Base-by-base conservation (phyloP, 1,139 yeast species). In the Hansenula sp. region DNA sequence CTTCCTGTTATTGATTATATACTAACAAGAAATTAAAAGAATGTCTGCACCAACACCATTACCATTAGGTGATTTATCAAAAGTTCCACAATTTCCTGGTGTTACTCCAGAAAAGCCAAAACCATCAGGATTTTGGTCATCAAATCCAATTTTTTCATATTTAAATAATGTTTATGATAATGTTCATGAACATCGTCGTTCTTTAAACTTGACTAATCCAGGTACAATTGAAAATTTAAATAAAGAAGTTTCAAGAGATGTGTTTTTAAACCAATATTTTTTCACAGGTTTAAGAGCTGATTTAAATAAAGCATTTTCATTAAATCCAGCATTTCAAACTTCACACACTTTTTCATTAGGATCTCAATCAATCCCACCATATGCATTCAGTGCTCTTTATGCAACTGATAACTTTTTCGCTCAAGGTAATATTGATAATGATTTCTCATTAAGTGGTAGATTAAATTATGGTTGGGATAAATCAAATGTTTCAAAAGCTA, bases 261-360 rank as follows among this genome's bases (percentile, higher is more conserved):
- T 90, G 30, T 88, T 92, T 62, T 76, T 89, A 60, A 80, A 76
- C 62, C 95, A 89, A 62, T 86, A 87, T 70, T 82, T 83, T 66
- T 92, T 92, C 77, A 85, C 96, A 36, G 99, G 99, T 46, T 77
- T 94, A 59, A 84, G 96, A 65, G 98, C 98, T 44, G 98, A 92
- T 64, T 77, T 92, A 58, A 87, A 88, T 71, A 92, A 92, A 75
- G 89, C 92, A 21, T 88, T 94, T 61, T 71, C 86, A 51, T 76
- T 90, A 77, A 80, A 82, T 64, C 97, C 98, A 45, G 95, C 90
- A 44, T 92, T 94, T 83, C 98, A 94, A 73, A 86, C 95, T 46
- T 85, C 96, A 47, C 98, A 94, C 65, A 84, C 97, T 43, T 85
- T 94, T 62, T 77, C 95, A 38, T 71, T 87, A 55, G 98, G 98